Conservation (phyloP, 169 alveolate genomes). For the Amoebophrya sp. region DNA sequence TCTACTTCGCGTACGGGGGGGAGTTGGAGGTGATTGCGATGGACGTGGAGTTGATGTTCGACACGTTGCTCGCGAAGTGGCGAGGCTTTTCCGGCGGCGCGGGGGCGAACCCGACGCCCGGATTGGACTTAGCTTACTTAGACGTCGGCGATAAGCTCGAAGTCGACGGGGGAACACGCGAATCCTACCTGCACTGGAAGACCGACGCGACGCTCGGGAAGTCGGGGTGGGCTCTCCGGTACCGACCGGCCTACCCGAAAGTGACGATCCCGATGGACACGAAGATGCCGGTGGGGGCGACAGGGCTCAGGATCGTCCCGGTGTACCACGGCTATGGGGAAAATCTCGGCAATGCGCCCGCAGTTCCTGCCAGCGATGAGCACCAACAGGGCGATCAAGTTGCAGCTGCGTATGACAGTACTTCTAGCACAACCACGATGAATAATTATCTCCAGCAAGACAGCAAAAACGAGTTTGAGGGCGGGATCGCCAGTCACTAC, state of each 20-base stretch:
- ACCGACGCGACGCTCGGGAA: background rate
- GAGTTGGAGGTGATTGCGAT: background rate
- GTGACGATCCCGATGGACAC: background rate
- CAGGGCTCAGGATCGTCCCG: background rate
- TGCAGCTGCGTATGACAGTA: too few relatives aligned
- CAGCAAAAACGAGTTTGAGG: background rate
- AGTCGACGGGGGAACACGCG: background rate
- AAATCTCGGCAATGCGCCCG: background rate
- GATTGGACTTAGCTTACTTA: background rate
- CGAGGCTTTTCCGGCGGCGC: background rate
- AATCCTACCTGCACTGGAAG: background rate
- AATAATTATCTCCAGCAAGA: too few relatives aligned
- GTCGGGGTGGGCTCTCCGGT: background rate
- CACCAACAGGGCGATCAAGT: too few relatives aligned
- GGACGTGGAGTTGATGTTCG: background rate
- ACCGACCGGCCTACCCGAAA: background rate
- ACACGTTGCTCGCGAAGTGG: background rate
- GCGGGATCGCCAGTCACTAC: background rate
- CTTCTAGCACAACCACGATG: too few relatives aligned
- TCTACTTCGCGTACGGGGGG: slow-evolving; percentile 4
- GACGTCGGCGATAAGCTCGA: background rate
- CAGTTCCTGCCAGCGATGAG: background rate
- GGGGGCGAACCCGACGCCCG: too few relatives aligned
- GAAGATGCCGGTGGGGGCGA: background rate
- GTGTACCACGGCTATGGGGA: background rate